These are phyloP conservation scores for Picea abies DNA, from an alignment of 83 land plant genomes.

Conservation along the genomic window DNA sequence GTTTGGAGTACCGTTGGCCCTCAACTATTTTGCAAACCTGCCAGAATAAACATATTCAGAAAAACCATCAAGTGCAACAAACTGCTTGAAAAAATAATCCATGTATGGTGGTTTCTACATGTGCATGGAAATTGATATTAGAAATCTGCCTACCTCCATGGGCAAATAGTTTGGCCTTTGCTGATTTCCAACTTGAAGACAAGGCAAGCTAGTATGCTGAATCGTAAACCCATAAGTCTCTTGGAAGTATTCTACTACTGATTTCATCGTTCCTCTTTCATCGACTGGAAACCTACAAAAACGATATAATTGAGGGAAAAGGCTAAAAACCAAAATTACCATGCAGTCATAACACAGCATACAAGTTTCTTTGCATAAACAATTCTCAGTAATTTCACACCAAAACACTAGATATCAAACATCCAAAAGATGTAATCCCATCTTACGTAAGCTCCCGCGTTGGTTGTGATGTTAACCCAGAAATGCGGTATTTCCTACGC, in stretches of 20 bases:
- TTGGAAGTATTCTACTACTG: constrained; percentile 80
- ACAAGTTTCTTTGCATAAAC: neutral
- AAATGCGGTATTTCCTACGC: constrained; percentile 89
- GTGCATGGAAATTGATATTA: no score
- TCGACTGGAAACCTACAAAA: constrained; percentile 66
- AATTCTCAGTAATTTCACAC: no score
- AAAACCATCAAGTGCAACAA: neutral
- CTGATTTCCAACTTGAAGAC: constrained; percentile 83
- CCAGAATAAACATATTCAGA: neutral
- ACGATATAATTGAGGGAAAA: constrained; percentile 1
- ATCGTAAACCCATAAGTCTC: constrained; percentile 79
- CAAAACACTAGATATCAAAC: neutral
- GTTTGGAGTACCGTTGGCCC: constrained; percentile 81
- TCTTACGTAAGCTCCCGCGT: constrained; percentile 83
- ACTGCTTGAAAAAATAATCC: no score
- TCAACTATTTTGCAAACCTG: constrained; percentile 90
- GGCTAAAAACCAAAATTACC: neutral
- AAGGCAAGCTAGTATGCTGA: constrained; percentile 59
- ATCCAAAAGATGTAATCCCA: neutral
- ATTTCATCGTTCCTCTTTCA: constrained; percentile 75
- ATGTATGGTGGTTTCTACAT: no score
- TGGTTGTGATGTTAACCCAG: constrained; percentile 88
- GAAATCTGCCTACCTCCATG: constrained; percentile 65
- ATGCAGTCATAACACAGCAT: neutral
- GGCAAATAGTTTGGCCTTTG: constrained; percentile 80